phyloP scores from a whole-genome alignment of 768 basidiomycete species.

The Amanita pallidorosea region DNA sequence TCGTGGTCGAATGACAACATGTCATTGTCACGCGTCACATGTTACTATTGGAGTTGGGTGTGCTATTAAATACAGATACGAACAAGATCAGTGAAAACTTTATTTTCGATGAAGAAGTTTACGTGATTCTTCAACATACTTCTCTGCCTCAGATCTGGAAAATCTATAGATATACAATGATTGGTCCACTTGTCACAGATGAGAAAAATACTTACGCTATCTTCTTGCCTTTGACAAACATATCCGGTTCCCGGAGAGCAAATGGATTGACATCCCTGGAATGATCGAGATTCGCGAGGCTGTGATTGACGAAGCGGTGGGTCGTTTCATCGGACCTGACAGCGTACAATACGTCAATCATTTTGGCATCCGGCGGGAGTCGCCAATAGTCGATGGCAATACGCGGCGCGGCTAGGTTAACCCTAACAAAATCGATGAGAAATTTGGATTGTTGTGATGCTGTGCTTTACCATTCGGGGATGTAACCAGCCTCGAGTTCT shows the following conservation, averaged over 20 bases:
- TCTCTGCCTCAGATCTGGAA: slow-evolving; percentile 54
- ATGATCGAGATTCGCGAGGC: slow-evolving; percentile 75
- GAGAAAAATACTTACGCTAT: slow-evolving; percentile 43
- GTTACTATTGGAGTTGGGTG: background rate
- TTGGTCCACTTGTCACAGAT: background rate
- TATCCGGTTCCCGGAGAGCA: slow-evolving; percentile 80
- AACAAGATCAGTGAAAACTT: background rate
- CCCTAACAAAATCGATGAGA: slow-evolving; percentile 27
- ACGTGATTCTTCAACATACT: slow-evolving; percentile 54
- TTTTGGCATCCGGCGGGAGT: slow-evolving; percentile 54
- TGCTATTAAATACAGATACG: background rate
- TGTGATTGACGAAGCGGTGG: slow-evolving; percentile 94
- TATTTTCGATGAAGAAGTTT: slow-evolving; percentile 31
- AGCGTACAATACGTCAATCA: slow-evolving; percentile 85
- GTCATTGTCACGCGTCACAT: background rate
- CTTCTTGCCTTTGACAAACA: slow-evolving; percentile 69
- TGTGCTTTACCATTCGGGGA: slow-evolving; percentile 70
- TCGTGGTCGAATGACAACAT: background rate
- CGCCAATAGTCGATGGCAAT: slow-evolving; percentile 98
- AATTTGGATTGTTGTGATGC: background rate
- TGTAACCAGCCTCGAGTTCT: slow-evolving; percentile 70
- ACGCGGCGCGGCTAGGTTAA: slow-evolving; percentile 61
- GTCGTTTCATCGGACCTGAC: slow-evolving; percentile 90
- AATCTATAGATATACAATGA: slow-evolving; percentile 32
- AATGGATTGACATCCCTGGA: slow-evolving; percentile 82